A percentile compares a stretch with the other conserved stretches of the same genome.
Conservation (phyloP, 352 stramenopile genomes). For the Phytophthora rubi region DNA sequence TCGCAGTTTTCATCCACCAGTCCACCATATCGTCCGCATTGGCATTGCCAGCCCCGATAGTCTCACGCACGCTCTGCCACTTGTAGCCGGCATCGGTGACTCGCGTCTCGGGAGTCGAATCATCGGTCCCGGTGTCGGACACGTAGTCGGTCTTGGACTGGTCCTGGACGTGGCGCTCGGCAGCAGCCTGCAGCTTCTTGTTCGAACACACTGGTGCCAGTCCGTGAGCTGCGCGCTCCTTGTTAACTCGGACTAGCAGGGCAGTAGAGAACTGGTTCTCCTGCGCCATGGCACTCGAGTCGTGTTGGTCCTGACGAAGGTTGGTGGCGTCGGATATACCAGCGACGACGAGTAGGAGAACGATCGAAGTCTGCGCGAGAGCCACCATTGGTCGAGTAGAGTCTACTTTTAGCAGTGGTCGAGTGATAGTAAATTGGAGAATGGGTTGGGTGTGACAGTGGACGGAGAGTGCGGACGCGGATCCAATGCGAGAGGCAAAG, state of each 20-base stretch:
- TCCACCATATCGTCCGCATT: constrained; percentile 36
- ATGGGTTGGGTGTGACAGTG: not conserved
- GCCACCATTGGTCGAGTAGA: not conserved
- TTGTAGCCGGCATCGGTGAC: constrained; percentile 48
- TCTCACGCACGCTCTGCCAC: constrained; percentile 48
- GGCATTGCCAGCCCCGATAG: constrained; percentile 32
- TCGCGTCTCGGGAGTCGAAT: constrained; percentile 39
- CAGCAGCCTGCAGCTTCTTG: constrained; percentile 3
- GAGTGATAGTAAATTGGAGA: not conserved
- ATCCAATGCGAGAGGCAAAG: not conserved
- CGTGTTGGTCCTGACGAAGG: constrained; percentile 4
- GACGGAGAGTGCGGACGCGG: not conserved
- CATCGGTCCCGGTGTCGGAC: constrained; percentile 44
- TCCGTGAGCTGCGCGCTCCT: constrained; percentile 4
- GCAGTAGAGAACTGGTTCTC: not conserved
- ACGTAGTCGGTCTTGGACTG: constrained; percentile 23
- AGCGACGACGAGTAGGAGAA: not conserved
- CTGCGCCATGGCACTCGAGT: not conserved
- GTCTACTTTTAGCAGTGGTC: not conserved
- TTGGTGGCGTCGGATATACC: not conserved
- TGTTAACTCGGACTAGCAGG: not conserved
- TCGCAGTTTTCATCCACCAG: constrained; percentile 37
- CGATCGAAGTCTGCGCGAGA: not conserved
- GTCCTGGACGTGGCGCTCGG: not conserved
- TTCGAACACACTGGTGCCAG: not conserved